Evolutionary conservation across 2,329 filamentous ascomycete genomes (phyloP).

Genomic region (Aspergillus sp.): DNA sequence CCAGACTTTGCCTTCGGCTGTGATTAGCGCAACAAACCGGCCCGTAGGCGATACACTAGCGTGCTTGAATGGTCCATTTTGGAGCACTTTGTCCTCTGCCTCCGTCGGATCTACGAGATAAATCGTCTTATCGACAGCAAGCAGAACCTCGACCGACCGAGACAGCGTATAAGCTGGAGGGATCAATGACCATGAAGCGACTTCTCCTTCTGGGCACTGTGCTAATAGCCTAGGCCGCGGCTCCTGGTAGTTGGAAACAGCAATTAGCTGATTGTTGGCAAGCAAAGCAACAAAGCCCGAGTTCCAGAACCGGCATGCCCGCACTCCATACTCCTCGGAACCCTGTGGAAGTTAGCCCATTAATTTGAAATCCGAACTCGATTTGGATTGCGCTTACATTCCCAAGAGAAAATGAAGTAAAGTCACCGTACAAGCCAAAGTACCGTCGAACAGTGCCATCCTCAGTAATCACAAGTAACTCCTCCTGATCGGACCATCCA

Average conservation of each 20-base stretch:
- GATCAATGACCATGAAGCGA: constrained; percentile 87
- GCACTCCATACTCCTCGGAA: constrained; percentile 82
- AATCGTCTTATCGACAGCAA: constrained; percentile 81
- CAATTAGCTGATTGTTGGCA: constrained; percentile 80
- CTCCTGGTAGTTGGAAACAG: constrained; percentile 87
- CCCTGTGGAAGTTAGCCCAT: constrained; percentile 48
- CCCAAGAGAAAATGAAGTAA: constrained; percentile 89
- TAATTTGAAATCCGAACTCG: too few species aligned
- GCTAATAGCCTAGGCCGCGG: constrained; percentile 83
- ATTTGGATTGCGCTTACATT: constrained; percentile 51
- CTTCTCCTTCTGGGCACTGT: constrained; percentile 70
- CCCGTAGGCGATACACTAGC: constrained; percentile 90
- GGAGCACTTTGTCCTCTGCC: constrained; percentile 84
- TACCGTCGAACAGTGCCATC: constrained; percentile 91
- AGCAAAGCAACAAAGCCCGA: constrained; percentile 91
- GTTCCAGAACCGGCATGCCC: constrained; percentile 87
- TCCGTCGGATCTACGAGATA: constrained; percentile 85
- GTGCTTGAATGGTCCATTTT: constrained; percentile 89
- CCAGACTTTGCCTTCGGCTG: constrained; percentile 79
- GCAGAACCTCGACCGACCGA: constrained; percentile 84
- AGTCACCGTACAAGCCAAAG: constrained; percentile 89
- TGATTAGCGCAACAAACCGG: constrained; percentile 83
- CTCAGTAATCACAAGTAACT: constrained; percentile 79
- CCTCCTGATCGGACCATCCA: constrained; percentile 96
- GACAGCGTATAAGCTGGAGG: constrained; percentile 86